phyloP scores from a whole-genome alignment of 768 basidiomycete species.

The Podaxis carcinomalis region DNA sequence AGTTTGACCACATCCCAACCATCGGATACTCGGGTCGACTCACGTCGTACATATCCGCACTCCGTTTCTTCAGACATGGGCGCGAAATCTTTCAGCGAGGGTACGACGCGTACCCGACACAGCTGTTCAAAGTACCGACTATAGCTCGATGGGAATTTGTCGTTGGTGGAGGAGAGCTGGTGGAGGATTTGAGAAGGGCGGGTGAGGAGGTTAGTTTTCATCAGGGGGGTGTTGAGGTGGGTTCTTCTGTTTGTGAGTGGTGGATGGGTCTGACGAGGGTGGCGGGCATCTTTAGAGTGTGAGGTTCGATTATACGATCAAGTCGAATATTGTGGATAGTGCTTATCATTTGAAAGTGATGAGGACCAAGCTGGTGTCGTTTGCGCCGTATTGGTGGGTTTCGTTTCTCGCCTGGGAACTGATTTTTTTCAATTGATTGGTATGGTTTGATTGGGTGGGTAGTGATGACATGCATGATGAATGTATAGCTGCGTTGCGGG shows the following conservation, averaged over 20 bases:
- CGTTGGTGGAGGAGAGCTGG: constrained; percentile 20
- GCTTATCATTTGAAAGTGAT: background rate
- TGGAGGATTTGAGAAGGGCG: constrained; percentile 30
- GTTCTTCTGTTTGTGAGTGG: background rate
- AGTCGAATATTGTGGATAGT: background rate
- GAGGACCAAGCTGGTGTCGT: background rate
- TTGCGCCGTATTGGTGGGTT: constrained; percentile 3
- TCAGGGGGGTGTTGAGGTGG: background rate
- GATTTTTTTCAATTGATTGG: background rate
- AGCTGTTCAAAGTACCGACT: constrained; percentile 23
- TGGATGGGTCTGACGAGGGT: background rate
- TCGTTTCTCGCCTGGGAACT: background rate
- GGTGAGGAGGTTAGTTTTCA: constrained; percentile 2
- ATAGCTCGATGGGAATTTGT: constrained; percentile 23
- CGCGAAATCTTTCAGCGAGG: constrained; percentile 21
- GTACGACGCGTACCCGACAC: constrained; percentile 19
- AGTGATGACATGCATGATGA: constrained; percentile 4
- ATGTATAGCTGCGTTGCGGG: background rate
- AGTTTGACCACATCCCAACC: constrained; percentile 15
- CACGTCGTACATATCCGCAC: constrained; percentile 19
- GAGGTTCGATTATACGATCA: constrained; percentile 2
- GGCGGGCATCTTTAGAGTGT: background rate
- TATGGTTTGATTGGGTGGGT: background rate
- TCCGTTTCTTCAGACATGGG: constrained; percentile 19
- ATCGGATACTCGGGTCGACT: constrained; percentile 21